Evolutionary conservation across 306 rosid species (phyloP).

Genomic region (Sechiopsis laciniata): DNA sequence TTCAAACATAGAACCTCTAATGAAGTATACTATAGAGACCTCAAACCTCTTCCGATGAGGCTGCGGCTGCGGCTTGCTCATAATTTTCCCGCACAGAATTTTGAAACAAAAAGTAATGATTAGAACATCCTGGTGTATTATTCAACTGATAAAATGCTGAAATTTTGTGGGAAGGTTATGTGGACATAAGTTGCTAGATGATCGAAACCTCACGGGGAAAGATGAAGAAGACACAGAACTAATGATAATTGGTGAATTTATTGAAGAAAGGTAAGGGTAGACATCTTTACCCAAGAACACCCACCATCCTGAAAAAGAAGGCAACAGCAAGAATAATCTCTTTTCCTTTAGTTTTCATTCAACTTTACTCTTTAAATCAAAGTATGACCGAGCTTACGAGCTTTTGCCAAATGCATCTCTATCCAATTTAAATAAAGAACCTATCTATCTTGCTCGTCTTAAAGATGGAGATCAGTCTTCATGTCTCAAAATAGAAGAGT

Average conservation of each 20-base stretch:
- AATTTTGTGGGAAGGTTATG: not conserved
- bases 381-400: too few relatives aligned
- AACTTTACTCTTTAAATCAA: slow-evolving; percentile 16
- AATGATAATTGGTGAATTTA: slow-evolving; percentile 19
- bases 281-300: slow-evolving; percentile 11
- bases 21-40: too few relatives aligned
- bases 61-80: too few relatives aligned
- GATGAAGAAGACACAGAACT: slow-evolving; percentile 11
- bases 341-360: slow-evolving; percentile 6
- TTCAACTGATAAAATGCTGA: not conserved
- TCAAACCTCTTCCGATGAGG: too few relatives aligned
- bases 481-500: not conserved
- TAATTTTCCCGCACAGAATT: slow-evolving; percentile 3
- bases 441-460: not conserved
- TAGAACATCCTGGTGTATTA: slow-evolving; percentile 13
- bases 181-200: not conserved
- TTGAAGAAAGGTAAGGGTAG: not conserved
- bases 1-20: too few relatives aligned
- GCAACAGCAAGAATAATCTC: slow-evolving; percentile 19
- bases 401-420: not conserved
- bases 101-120: slow-evolving; percentile 5
- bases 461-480: not conserved
- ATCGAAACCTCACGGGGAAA: not conserved
- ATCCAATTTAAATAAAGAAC: not conserved
- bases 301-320: slow-evolving; percentile 18